A percentile compares a stretch with the other conserved stretches of the same genome.
These are phyloP conservation scores for Curvularia spicifera DNA, from an alignment of 2,329 filamentous ascomycete species.

Conservation along the genomic window DNA sequence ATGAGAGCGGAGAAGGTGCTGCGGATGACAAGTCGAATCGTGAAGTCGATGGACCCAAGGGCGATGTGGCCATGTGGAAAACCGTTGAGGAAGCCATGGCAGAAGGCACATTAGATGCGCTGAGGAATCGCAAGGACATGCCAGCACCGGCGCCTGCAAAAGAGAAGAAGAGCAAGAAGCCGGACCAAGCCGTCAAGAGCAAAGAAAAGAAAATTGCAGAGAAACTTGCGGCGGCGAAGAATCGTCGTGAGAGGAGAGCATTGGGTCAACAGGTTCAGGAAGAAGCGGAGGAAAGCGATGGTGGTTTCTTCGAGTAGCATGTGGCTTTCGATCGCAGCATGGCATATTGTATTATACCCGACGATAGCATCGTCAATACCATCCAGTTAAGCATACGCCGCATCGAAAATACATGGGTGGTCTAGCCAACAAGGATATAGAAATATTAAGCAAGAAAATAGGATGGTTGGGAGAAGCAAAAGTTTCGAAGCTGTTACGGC, in stretches of 20 bases:
- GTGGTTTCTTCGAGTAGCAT: constrained; percentile 48
- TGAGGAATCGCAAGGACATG: constrained; percentile 61
- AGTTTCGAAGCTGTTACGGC: neutral
- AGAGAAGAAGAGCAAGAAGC: constrained; percentile 28
- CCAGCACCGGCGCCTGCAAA: constrained; percentile 29
- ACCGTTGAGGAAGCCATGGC: constrained; percentile 69
- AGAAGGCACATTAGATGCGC: constrained; percentile 61
- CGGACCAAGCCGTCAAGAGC: constrained; percentile 16
- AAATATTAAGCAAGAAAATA: neutral
- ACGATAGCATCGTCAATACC: constrained; percentile 8
- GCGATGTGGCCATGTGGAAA: constrained; percentile 69
- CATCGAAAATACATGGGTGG: neutral
- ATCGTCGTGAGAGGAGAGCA: constrained; percentile 30
- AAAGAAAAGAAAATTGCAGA: constrained; percentile 26
- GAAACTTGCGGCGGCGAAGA: constrained; percentile 21
- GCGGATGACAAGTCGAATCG: constrained; percentile 38
- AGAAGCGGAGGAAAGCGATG: constrained; percentile 46
- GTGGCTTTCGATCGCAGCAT: neutral
- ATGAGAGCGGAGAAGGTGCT: constrained; percentile 31
- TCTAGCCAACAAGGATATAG: neutral
- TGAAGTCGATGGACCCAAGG: constrained; percentile 52
- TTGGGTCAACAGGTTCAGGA: constrained; percentile 28
- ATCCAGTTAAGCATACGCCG: neutral
- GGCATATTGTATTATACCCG: constrained; percentile 26
- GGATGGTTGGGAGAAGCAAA: no score